Evolutionary conservation across 176 grass and related monocot genomes (phyloP), one percentile per base, ranked within the genome.

Genomic region (Rhynchospora breviuscula): DNA sequence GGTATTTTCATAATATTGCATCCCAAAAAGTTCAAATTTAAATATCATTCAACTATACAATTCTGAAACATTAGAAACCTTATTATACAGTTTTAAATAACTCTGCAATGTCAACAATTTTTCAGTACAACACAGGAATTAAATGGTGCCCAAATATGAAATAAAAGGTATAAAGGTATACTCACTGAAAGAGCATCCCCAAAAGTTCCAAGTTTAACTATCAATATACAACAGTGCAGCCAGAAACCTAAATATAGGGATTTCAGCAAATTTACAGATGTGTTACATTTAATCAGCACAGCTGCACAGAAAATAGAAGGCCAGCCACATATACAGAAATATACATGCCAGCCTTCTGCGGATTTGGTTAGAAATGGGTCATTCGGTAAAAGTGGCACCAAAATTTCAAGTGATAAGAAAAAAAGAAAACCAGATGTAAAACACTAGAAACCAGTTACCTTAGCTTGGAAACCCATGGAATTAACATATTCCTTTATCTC

Each of bases 401-500:
- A 14, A 11, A 65, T 44, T 49, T 81, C 12, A 8, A 76, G 23
- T 23, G 59, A 15, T 75, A 2, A 40, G 53, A 73, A 10, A 9
- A 9, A 66, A 64, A 83, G 13, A 45, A 82, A 78, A n/a, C 7
- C 1, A 68, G 23, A 48, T 59, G 7, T 48, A 83, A 10, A 81
- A 85, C 35, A 54, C 7, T 21, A 85, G 67, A 79, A 67, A 81
- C 13, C 59, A 63, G 57, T 26, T 88, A 93, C 92, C 93, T 95
- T 93, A 79, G 86, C 89, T 78, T 88, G 10, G 86, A 93, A 90
- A 79, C 91, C 93, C 52, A 95, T 57, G 23, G 91, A 95, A 53
- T 64, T 80, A 52, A 95, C 88, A 67, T 87, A 86, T 54, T 86
- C 35, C 80, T 91, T 93, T 59, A 95, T 79, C 67, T 89, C 88